Conservation (phyloP, 208 protist genomes). For the Trypanosoma grayi region DNA sequence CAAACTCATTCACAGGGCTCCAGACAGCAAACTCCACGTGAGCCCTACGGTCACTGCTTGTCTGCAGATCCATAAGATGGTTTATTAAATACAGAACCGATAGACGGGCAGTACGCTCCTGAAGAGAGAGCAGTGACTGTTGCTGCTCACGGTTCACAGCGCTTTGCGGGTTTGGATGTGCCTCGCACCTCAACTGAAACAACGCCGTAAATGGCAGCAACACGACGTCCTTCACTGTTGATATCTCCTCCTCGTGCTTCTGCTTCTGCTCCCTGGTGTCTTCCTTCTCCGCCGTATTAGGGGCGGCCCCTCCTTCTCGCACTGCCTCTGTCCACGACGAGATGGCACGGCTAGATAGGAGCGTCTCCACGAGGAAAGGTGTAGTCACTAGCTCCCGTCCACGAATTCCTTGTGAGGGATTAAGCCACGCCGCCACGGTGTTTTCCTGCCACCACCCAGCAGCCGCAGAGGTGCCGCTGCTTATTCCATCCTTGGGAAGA, state of each 20-base stretch:
- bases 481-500: slow-evolving; percentile 14
- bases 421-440: slow-evolving; percentile 3
- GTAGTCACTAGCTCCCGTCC: slow-evolving; percentile 18
- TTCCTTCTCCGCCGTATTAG: background rate
- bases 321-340: slow-evolving; percentile 41
- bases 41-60: slow-evolving; percentile 8
- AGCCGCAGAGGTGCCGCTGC: background rate
- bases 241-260: background rate
- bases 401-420: background rate
- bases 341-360: slow-evolving; percentile 50
- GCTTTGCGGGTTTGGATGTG: slow-evolving; percentile 28
- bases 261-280: background rate
- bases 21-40: slow-evolving; percentile 26
- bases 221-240: background rate
- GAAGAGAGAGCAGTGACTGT: slow-evolving; percentile 33
- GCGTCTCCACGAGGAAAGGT: slow-evolving; percentile 56
- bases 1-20: slow-evolving; percentile 55
- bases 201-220: slow-evolving; percentile 61
- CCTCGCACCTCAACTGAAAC: slow-evolving; percentile 52
- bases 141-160: background rate
- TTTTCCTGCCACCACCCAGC: slow-evolving; percentile 17
- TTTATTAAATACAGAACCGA: slow-evolving; percentile 50
- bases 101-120: slow-evolving; percentile 63
- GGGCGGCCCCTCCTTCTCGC: slow-evolving; percentile 5
- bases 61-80: slow-evolving; percentile 57